Percentiles rank a stretch among this genome's conserved stretches.
These are phyloP conservation scores for Kodamaea plutei DNA, from an alignment of 1,139 yeast species.

Conservation along the genomic window DNA sequence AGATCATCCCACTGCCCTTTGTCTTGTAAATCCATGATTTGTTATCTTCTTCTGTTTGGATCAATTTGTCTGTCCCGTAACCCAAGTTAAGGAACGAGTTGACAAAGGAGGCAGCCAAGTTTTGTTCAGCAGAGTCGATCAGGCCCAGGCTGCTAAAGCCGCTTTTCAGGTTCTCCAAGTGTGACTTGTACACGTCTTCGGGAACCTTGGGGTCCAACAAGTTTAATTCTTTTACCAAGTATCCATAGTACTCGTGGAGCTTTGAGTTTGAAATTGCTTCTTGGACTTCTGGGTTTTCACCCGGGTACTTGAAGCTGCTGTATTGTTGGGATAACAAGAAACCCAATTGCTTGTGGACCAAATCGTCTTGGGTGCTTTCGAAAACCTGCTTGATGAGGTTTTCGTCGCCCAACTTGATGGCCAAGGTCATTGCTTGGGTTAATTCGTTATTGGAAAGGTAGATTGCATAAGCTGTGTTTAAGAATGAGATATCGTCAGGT, in stretches of 20 bases:
- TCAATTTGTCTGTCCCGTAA: conserved; percentile 77
- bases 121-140: conserved; percentile 93
- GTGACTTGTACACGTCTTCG: conserved; percentile 90
- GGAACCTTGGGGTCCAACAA: conserved; percentile 88
- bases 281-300: conserved; percentile 73
- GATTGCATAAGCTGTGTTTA: conserved; percentile 87
- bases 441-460: conserved; percentile 75
- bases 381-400: conserved; percentile 75
- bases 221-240: conserved; percentile 82
- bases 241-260: conserved; percentile 73
- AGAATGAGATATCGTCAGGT: conserved; percentile 84
- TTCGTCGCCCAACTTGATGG: conserved; percentile 84
- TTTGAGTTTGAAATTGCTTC: conserved; percentile 80
- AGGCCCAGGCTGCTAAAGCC: conserved; percentile 58
- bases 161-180: conserved; percentile 66
- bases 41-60: conserved; percentile 69
- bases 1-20: conserved; percentile 88
- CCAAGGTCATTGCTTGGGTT: conserved; percentile 86
- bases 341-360: conserved; percentile 85
- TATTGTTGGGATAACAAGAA: conserved; percentile 86
- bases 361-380: conserved; percentile 63
- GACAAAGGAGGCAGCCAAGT: conserved; percentile 91
- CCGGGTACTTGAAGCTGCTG: conserved; percentile 63
- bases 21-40: conserved; percentile 89
- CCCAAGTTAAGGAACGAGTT: conserved; percentile 91